A percentile compares a stretch with the other conserved stretches of the same genome.
Conservation (phyloP, 768 basidiomycete genomes). For the Xerocomellus dryophilus region DNA sequence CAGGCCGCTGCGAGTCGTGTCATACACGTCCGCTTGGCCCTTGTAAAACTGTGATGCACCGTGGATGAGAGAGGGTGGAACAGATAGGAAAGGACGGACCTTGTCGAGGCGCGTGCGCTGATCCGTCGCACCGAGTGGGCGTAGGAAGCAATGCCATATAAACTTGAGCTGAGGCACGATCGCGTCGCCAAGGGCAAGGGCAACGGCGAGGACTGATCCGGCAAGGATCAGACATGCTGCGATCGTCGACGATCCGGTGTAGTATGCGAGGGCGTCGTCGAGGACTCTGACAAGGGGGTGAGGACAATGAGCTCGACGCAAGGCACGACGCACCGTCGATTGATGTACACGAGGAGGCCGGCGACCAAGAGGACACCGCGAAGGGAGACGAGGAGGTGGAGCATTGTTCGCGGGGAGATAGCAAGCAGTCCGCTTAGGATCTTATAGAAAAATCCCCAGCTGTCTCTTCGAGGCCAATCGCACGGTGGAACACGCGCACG, state of each 20-base stretch:
- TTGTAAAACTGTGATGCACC: slow-evolving; percentile 56
- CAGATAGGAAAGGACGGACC: slow-evolving; percentile 21
- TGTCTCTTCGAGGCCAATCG: background rate
- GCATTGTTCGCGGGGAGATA: slow-evolving; percentile 2
- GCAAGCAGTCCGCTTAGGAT: background rate
- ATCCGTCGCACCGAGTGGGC: slow-evolving; percentile 38
- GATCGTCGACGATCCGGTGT: slow-evolving; percentile 30
- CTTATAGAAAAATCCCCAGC: slow-evolving; percentile 6
- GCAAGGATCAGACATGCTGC: slow-evolving; percentile 28
- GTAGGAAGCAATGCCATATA: slow-evolving; percentile 49
- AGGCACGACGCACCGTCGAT: slow-evolving; percentile 15
- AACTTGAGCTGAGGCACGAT: slow-evolving; percentile 45
- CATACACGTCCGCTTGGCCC: slow-evolving; percentile 71
- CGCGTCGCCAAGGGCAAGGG: slow-evolving; percentile 19
- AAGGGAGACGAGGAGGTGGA: slow-evolving; percentile 2
- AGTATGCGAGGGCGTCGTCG: slow-evolving; percentile 20
- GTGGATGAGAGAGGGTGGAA: background rate
- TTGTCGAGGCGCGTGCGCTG: slow-evolving; percentile 46
- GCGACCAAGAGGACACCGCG: slow-evolving; percentile 21
- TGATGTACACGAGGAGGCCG: slow-evolving; percentile 16
- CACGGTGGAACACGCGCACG: background rate
- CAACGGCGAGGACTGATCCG: slow-evolving; percentile 21
- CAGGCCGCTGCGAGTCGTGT: slow-evolving; percentile 57
- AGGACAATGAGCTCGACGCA: background rate
- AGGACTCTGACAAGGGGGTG: slow-evolving; percentile 11